These are phyloP conservation scores for Gomphus sp. DNA, from an alignment of 1,284 basidiomycete species.

Conservation along the genomic window DNA sequence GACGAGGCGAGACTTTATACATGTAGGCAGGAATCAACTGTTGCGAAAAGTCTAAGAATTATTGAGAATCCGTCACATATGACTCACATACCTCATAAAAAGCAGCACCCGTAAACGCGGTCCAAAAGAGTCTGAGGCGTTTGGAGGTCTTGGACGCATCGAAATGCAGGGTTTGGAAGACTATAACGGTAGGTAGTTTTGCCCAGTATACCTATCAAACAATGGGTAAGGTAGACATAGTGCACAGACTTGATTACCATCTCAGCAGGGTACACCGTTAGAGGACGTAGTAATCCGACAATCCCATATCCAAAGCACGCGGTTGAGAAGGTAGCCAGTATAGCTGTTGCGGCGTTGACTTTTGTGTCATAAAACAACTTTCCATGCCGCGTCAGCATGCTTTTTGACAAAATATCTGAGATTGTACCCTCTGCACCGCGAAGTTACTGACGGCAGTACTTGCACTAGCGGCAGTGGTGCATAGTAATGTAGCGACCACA, in stretches of 20 bases:
- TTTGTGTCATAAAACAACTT: conserved; percentile 53
- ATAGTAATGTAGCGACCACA: conserved; percentile 50
- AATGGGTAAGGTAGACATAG: background rate
- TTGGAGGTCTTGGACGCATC: conserved; percentile 37
- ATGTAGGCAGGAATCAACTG: conserved; percentile 48
- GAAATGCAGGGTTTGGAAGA: conserved; percentile 56
- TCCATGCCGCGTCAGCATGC: background rate
- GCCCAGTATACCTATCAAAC: conserved; percentile 4
- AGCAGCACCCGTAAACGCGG: conserved; percentile 46
- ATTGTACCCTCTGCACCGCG: conserved; percentile 46
- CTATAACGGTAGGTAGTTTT: conserved; percentile 47
- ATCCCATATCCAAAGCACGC: conserved; percentile 60
- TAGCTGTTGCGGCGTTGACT: conserved; percentile 45
- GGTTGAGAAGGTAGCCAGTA: conserved; percentile 58
- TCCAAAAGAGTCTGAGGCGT: conserved; percentile 53
- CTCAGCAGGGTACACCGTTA: conserved; percentile 61
- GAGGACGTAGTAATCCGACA: conserved; percentile 44
- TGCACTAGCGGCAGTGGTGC: conserved; percentile 45
- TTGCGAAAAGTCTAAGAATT: background rate
- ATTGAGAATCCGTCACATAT: background rate
- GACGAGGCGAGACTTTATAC: conserved; percentile 15
- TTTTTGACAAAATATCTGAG: background rate
- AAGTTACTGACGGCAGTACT: conserved; percentile 49
- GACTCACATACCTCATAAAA: conserved; percentile 29
- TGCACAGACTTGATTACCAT: conserved; percentile 33